Base-by-base conservation (phyloP, 202 grass and related monocot species). In the Zoysia matrella region DNA sequence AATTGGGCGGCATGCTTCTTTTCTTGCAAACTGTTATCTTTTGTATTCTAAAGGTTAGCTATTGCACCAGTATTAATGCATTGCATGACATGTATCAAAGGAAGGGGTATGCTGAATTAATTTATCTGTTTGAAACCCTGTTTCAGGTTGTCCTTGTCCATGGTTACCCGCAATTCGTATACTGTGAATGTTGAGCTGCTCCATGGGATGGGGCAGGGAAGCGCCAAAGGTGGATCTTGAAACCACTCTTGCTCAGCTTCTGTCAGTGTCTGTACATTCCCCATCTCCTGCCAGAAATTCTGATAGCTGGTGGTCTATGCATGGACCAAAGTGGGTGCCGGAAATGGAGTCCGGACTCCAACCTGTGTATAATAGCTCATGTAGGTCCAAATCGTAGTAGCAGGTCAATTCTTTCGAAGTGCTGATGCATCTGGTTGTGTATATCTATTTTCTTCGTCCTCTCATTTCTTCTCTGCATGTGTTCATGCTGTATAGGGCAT, bases 1-100 rank as follows among this genome's bases (percentile, higher is more conserved):
- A 91, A 86, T 85, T 85, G 87, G 74, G 84, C 56, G 82, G 82
- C 89, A 65, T 55, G 92, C 80, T 89, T 94, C 87, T 91, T 89
- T 78, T 89, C 92, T 91, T 94, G 92, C 92, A 87, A 94, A 78
- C 69, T 85, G 61, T 91, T 72, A 75, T 86, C 92, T 88, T 90
- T 91, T 79, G 56, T 82, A 86, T 89, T 86, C 80, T 91, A 89
- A 84, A 89, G 92, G 89, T 94, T 81, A 40, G 81, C 62, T 52
- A 15, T 62, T 65, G 13, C 58, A 15, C 55, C 30, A 10, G 49
- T 18, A 39, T 76, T 44, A 30, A 42, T 39, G 22, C 6, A 1
- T 7, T 30, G 12, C 16, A 6, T 11, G 4, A 3, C 10, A 48
- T 70, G 40, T 53, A 40, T 15, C 51, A 12, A 47, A 22, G 22